phyloP scores from a whole-genome alignment of 2,329 filamentous ascomycete genomes.

The Aspergillus novoparasiticus region DNA sequence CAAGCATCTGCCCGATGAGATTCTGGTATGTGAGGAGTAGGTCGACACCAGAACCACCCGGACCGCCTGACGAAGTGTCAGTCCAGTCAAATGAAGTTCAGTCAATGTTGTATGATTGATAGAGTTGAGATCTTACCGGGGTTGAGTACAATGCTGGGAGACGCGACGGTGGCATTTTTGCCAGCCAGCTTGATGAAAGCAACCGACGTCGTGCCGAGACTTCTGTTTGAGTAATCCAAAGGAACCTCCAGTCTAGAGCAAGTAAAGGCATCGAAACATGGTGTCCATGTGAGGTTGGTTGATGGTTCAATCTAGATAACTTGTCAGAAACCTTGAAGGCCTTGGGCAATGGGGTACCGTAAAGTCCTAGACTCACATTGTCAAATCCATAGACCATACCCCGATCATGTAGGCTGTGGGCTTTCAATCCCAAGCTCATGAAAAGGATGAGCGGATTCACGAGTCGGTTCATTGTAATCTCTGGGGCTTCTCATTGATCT shows the following conservation, averaged over 20 bases:
- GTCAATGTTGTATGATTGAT: not conserved
- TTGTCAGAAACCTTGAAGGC: constrained; percentile 10
- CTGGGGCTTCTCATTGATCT: not conserved
- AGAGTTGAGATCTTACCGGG: constrained; percentile 11
- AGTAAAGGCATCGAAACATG: constrained; percentile 17
- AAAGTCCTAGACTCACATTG: constrained; percentile 1
- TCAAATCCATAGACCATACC: constrained; percentile 12
- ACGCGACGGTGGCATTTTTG: constrained; percentile 19
- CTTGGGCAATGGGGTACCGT: not conserved
- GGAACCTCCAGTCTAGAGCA: constrained; percentile 19
- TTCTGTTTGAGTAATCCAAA: constrained; percentile 11
- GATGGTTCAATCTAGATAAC: constrained; percentile 18
- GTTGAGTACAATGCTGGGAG: constrained; percentile 19
- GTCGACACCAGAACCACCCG: constrained; percentile 29
- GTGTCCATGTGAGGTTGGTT: constrained; percentile 18
- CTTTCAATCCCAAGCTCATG: constrained; percentile 6
- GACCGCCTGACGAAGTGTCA: constrained; percentile 32
- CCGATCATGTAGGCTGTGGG: constrained; percentile 4
- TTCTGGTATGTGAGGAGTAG: constrained; percentile 28
- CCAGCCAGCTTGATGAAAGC: constrained; percentile 22
- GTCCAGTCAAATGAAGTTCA: constrained; percentile 4
- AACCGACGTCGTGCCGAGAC: constrained; percentile 18
- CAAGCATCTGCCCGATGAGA: constrained; percentile 32
- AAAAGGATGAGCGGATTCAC: constrained; percentile 3
- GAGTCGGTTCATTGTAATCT: constrained; percentile 7